phyloP scores from a whole-genome alignment of 2,329 filamentous ascomycete genomes.

The Phoma herbarum region DNA sequence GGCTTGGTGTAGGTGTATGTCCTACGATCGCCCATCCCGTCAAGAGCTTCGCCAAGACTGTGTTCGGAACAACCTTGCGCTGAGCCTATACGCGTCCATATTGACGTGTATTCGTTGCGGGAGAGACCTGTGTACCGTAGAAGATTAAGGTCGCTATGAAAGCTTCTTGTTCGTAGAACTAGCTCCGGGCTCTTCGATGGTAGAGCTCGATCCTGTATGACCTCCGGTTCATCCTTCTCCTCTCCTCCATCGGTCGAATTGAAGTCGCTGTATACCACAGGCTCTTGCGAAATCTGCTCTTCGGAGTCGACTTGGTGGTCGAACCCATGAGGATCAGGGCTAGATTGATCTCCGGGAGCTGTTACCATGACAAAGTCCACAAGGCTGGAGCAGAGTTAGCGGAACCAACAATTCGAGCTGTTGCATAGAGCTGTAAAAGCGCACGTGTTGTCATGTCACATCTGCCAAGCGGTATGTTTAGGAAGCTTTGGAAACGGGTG shows the following conservation, averaged over 20 bases:
- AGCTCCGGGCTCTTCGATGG: neutral
- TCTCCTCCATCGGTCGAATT: neutral
- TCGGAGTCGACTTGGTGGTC: neutral
- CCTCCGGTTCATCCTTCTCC: neutral
- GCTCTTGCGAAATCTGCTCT: neutral
- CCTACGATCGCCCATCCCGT: neutral
- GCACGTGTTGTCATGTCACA: neutral
- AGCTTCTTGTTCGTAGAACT: neutral
- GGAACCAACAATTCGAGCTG: neutral
- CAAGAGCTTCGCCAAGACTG: neutral
- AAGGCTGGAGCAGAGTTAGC: neutral
- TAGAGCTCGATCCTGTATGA: neutral
- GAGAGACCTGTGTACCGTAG: neutral
- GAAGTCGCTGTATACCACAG: neutral
- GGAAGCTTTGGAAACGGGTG: no score
- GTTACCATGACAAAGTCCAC: neutral
- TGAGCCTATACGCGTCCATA: neutral
- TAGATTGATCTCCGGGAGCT: neutral
- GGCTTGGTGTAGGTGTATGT: neutral
- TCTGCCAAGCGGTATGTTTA: neutral
- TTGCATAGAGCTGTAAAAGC: neutral
- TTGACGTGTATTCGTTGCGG: neutral
- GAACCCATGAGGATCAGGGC: neutral
- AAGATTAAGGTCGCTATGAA: neutral
- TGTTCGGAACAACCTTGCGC: neutral